Evolutionary conservation across 768 basidiomycete genomes (phyloP), one percentile per base, ranked within the genome.

Genomic region (Suillus plorans): DNA sequence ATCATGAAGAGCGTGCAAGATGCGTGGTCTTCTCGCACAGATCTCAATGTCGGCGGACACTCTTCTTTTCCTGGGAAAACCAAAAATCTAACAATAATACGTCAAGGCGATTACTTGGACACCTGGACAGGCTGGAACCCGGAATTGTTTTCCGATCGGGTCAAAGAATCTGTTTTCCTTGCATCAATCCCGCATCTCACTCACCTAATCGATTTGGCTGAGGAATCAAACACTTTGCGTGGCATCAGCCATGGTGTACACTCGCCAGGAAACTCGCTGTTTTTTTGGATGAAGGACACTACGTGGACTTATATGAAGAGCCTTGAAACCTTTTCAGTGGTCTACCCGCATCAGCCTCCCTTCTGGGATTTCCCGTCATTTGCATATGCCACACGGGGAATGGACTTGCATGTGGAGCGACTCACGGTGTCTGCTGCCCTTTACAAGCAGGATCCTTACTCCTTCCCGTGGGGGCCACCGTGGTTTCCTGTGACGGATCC

Each of bases 341-440:
- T 2, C 12, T 47, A 47, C n/a, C 45, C 45, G 12, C n/a, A 47
- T 22, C 45, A 22, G 45, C 10, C 4, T n/a, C 10, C 1, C 10
- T 0, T 9, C 20, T 4, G 4, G 9, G 4, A 45, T 1, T 1
- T n/a, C 4, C 0, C 0, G 20, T 4, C 9, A n/a, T n/a, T 10
- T 45, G 25, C 10, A 0, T 5, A 42, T 5, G 3, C 6, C 6
- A 18, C 5, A n/a, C 10, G 3, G 9, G 44, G 44, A 45, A 0
- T 22, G 13, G n/a, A 22, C 45, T 12, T 47, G 10, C 45, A 47
- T 12, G 45, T 47, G n/a, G 45, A 47, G 9, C n/a, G 45, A n/a
- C n/a, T 47, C 45, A 47, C n/a, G 5, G 12, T 47, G 12, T 22
- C n/a, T 22, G 45, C 5, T n/a, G 4, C 45, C 4, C 4, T 47